Evolutionary conservation across 305 asterid species (phyloP).

Genomic region (Petunia hybrid): DNA sequence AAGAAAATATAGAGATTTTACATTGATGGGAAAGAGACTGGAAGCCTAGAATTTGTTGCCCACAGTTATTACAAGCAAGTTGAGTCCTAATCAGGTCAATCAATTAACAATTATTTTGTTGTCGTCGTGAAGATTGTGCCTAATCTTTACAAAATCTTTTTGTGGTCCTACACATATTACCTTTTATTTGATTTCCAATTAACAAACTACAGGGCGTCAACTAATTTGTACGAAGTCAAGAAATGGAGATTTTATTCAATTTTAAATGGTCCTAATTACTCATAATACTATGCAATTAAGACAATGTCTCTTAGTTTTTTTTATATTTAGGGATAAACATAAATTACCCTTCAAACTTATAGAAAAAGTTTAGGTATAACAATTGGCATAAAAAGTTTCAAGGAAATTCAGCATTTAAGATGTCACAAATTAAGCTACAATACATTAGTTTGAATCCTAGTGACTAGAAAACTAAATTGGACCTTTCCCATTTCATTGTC

Average conservation of each 20-base stretch:
- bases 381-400: not conserved
- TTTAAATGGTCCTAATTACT: not conserved
- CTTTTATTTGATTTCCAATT: slow-evolving; percentile 4
- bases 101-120: slow-evolving; percentile 27
- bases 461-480: not conserved
- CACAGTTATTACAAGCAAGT: slow-evolving; percentile 36
- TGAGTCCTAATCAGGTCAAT: slow-evolving; percentile 24
- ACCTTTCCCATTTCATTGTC: slow-evolving; percentile 7
- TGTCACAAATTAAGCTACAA: not conserved
- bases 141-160: slow-evolving; percentile 34
- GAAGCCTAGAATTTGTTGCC: slow-evolving; percentile 31
- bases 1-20: not conserved
- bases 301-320: not conserved
- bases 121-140: slow-evolving; percentile 33
- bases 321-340: too few relatives aligned
- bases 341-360: not conserved
- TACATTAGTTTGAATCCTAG: not conserved
- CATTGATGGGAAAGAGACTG: slow-evolving; percentile 15
- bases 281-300: slow-evolving; percentile 17
- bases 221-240: slow-evolving; percentile 28
- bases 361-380: not conserved
- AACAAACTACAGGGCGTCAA: slow-evolving; percentile 3
- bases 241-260: not conserved
- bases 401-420: not conserved
- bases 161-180: slow-evolving; percentile 28